Base-by-base conservation (phyloP, 2,329 filamentous ascomycete genomes). In the Stagonosporopsis chrysanthemi region DNA sequence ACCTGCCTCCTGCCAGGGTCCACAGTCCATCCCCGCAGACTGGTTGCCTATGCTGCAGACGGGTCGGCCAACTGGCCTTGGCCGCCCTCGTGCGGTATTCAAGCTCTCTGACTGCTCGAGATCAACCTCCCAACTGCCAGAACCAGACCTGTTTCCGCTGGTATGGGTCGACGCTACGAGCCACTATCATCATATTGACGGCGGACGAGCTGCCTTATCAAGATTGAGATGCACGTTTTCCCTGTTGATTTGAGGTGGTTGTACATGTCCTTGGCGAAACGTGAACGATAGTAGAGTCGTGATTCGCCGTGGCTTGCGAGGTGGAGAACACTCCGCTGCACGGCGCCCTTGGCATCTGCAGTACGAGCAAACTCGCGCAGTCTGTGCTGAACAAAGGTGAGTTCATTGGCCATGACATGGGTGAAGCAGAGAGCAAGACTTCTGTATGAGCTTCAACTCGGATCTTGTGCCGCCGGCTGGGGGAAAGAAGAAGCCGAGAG, bases 61-160 rank as follows among this genome's bases (percentile, higher is more conserved):
- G 46, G 59, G 60, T 44, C 52, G 55, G 51, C 46, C 53, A 51
- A 53, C 22, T 40, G 49, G 44, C 22, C 51, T 51, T 58, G 63
- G 63, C 56, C 42, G 59, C 62, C 65, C 69, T 56, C 70, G 71
- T 75, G 71, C 65, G 48, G 70, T 62, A 42, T 70, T 58, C 43
- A 36, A 53, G 59, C 56, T 57, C 62, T 73, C 61, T 72, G 62
- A 75, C 62, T 75, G 71, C 67, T 73, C 62, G 52, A 66, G 52
- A 64, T 52, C 50, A 55, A 47, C 46, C 47, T 53, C 59, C 63
- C 64, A 63, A 52, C 52, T 52, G 59, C 68, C 64, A 53, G 61
- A 59, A 53, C 58, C 52, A 60, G 61, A 50, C 61, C 49, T 35
- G 40, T 56, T 60, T 56, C 62, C 64, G 61, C 58, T 58, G 60